phyloP scores from a whole-genome alignment of 2,329 filamentous ascomycete genomes.

The Aureobasidium pullulans region DNA sequence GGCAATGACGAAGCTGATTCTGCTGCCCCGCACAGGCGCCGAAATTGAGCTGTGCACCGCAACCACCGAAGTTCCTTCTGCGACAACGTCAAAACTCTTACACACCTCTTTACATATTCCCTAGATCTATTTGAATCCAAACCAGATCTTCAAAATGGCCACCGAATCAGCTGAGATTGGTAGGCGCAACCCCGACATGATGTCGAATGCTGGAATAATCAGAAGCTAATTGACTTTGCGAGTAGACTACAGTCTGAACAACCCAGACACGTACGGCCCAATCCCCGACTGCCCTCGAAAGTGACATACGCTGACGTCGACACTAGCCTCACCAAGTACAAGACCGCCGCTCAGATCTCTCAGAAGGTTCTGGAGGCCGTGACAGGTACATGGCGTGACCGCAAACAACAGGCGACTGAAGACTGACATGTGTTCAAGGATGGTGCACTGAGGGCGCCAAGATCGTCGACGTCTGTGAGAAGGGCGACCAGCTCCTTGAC shows the following conservation, averaged over 20 bases:
- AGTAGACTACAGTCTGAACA: constrained; percentile 30
- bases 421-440: constrained; percentile 35
- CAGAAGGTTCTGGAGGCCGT: constrained; percentile 92
- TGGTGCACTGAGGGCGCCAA: constrained; percentile 78
- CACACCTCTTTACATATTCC: background rate
- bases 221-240: constrained; percentile 13
- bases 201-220: background rate
- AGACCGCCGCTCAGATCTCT: constrained; percentile 89
- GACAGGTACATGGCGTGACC: constrained; percentile 38
- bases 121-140: constrained; percentile 7
- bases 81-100: constrained; percentile 12
- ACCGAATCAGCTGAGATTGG: constrained; percentile 20
- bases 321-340: constrained; percentile 98
- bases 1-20: constrained; percentile 1
- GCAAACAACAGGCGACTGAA: background rate
- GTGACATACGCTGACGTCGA: constrained; percentile 76
- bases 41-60: constrained; percentile 11
- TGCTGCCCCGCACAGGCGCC: constrained; percentile 10
- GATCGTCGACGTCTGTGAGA: constrained; percentile 88
- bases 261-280: constrained; percentile 28
- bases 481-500: constrained; percentile 89
- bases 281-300: background rate
- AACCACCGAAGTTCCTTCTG: constrained; percentile 11
- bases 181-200: constrained; percentile 13
- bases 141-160: constrained; percentile 19